Percentiles rank a stretch among this genome's conserved stretches.
Conservation (phyloP, 768 basidiomycete species). For the Candolleomyces aberdarensis region DNA sequence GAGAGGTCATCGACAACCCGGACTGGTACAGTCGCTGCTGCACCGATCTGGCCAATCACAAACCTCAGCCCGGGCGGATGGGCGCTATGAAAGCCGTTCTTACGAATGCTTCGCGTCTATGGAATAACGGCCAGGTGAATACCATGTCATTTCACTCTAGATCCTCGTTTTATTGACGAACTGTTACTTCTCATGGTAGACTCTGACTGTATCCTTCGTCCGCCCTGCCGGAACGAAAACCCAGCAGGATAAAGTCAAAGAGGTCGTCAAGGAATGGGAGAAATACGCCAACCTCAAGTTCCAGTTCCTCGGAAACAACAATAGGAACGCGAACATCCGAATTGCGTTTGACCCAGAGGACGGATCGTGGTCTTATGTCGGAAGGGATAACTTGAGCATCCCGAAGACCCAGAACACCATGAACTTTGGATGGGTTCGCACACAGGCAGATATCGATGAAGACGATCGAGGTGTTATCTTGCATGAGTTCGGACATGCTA, state of each 20-base stretch:
- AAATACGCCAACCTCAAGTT: slow-evolving; percentile 14
- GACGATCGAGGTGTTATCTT: slow-evolving; percentile 13
- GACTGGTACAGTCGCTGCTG: background rate
- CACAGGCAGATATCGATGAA: background rate
- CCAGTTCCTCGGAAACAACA: slow-evolving; percentile 4
- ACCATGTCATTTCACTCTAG: background rate
- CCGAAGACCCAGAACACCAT: slow-evolving; percentile 8
- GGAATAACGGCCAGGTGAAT: background rate
- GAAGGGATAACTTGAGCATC: slow-evolving; percentile 5
- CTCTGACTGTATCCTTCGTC: background rate
- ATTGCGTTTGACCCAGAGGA: slow-evolving; percentile 8
- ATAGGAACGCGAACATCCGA: slow-evolving; percentile 8
- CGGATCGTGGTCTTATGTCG: slow-evolving; percentile 17
- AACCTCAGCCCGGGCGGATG: background rate
- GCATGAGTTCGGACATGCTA: slow-evolving; percentile 15
- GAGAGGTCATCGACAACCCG: background rate
- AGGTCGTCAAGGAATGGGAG: slow-evolving; percentile 5
- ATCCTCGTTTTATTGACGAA: background rate
- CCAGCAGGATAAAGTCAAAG: background rate
- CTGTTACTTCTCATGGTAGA: background rate
- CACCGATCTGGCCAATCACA: background rate
- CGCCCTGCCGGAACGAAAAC: background rate
- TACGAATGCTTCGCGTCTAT: background rate
- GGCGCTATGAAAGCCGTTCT: background rate
- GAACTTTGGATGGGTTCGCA: slow-evolving; percentile 13